phyloP scores from a whole-genome alignment of 208 protist species.

The Crithidia fasciculata region DNA sequence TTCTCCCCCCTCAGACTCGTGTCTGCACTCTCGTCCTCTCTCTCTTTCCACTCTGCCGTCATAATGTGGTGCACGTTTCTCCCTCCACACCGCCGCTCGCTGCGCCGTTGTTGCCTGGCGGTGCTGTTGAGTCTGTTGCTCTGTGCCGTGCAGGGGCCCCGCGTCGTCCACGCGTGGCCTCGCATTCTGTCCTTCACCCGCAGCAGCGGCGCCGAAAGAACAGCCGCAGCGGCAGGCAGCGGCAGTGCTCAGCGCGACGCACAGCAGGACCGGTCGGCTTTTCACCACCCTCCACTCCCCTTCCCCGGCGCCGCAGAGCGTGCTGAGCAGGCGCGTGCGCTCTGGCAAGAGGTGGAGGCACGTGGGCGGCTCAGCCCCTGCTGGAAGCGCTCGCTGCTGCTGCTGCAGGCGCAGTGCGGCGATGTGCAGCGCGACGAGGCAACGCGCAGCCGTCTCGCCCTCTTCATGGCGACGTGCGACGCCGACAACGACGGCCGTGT shows the following conservation, averaged over 20 bases:
- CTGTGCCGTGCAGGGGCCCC: background rate
- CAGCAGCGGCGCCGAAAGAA: background rate
- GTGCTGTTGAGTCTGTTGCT: conserved; percentile 4
- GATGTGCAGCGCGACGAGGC: conserved; percentile 53
- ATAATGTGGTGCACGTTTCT: background rate
- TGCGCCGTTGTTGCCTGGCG: background rate
- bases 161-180: conserved; percentile 18
- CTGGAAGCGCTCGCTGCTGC: conserved; percentile 70
- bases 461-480: conserved; percentile 83
- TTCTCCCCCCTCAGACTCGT: background rate
- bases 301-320: conserved; percentile 11
- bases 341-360: conserved; percentile 58
- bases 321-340: conserved; percentile 28
- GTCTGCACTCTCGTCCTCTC: background rate
- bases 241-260: too few species aligned
- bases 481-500: conserved; percentile 63
- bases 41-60: background rate
- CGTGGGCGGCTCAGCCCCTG: conserved; percentile 61
- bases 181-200: conserved; percentile 6
- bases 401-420: conserved; percentile 51
- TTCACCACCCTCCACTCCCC: background rate
- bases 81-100: background rate
- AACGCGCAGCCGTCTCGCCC: conserved; percentile 68
- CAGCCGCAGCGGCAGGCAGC: background rate
- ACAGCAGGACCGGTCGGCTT: background rate